phyloP scores from a whole-genome alignment of 2,329 filamentous ascomycete species.

The Sclerotiophoma versabilis region DNA sequence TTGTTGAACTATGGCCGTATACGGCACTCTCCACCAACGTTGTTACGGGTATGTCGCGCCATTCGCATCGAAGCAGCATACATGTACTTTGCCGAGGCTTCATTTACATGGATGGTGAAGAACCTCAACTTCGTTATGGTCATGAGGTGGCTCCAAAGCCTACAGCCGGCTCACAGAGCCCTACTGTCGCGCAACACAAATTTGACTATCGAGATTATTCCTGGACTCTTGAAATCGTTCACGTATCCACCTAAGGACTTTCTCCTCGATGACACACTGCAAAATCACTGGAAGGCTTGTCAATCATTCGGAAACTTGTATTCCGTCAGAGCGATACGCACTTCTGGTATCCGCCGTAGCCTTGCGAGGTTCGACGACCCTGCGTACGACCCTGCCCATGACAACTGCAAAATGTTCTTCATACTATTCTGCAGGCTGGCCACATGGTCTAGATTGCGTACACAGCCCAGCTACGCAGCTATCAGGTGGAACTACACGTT shows the following conservation, averaged over 20 bases:
- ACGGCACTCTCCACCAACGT: constrained; percentile 1
- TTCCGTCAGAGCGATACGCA: not conserved
- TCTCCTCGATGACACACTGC: constrained; percentile 21
- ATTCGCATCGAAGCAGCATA: constrained; percentile 42
- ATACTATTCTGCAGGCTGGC: constrained; percentile 12
- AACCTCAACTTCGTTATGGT: constrained; percentile 28
- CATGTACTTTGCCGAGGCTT: constrained; percentile 29
- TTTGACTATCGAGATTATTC: constrained; percentile 20
- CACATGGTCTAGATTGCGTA: constrained; percentile 2
- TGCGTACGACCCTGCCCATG: not conserved
- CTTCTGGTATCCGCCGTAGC: not conserved
- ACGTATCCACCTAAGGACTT: constrained; percentile 26
- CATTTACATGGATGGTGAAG: constrained; percentile 25
- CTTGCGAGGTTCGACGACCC: not conserved
- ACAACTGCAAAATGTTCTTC: not conserved
- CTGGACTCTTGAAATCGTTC: constrained; percentile 6
- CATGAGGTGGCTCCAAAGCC: constrained; percentile 21
- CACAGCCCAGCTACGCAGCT: not conserved
- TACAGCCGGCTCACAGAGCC: constrained; percentile 26
- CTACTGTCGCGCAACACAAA: constrained; percentile 26
- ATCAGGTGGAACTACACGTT: constrained; percentile 9
- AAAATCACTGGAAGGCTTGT: constrained; percentile 32
- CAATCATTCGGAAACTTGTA: constrained; percentile 37
- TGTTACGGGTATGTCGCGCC: constrained; percentile 30
- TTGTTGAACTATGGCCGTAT: constrained; percentile 7